Percentiles rank a stretch among this genome's conserved stretches.
Evolutionary conservation across 2,329 filamentous ascomycete species (phyloP).

Genomic region (Cordyceps javanica): DNA sequence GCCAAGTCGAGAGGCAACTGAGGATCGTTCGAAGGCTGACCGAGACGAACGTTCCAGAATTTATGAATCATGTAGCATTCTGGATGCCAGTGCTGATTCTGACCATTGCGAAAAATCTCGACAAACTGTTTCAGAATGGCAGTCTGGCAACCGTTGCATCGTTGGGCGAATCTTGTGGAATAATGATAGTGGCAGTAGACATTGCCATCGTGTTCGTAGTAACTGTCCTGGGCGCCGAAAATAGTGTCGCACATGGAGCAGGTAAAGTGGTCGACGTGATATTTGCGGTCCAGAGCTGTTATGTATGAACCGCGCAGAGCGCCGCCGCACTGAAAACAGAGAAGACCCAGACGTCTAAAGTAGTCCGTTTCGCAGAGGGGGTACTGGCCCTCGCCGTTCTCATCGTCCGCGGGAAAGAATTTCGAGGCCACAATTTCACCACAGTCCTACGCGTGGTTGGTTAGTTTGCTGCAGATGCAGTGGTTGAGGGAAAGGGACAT

Average conservation of each 20-base stretch:
- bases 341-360: constrained; percentile 81
- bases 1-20: constrained; percentile 36
- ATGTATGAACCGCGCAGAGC: constrained; percentile 96
- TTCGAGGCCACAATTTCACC: constrained; percentile 96
- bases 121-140: constrained; percentile 98
- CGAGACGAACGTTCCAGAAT: constrained; percentile 95
- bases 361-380: constrained; percentile 98
- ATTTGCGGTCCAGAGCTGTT: constrained; percentile 93
- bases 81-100: constrained; percentile 98
- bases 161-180: constrained; percentile 92
- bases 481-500: neutral
- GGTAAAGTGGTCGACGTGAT: constrained; percentile 98
- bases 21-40: constrained; percentile 49
- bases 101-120: constrained; percentile 94
- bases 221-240: constrained; percentile 97
- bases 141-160: constrained; percentile 94
- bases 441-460: constrained; percentile 57
- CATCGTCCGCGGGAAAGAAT: constrained; percentile 95
- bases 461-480: neutral
- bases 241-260: constrained; percentile 95
- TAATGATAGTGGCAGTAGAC: constrained; percentile 99
- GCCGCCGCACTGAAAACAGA: constrained; percentile 88
- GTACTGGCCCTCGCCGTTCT: constrained; percentile 79
- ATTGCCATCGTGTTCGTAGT: constrained; percentile 94
- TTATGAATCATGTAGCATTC: constrained; percentile 99